Base-by-base conservation (phyloP, 1,139 yeast genomes). In the Scheffersomyces parashehatae region DNA sequence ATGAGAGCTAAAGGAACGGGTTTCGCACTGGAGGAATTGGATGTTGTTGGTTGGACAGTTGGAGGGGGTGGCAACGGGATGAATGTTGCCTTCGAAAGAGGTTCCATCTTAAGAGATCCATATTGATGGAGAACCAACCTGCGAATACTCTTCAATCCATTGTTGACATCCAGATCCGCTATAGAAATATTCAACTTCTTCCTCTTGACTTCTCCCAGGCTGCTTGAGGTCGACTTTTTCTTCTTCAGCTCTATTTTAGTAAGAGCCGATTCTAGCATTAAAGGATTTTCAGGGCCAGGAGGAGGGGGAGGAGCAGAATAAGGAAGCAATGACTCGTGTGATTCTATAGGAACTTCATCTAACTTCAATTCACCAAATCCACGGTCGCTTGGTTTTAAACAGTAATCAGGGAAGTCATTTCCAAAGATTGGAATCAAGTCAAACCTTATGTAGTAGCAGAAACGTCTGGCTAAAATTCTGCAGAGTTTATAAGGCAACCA, bases 351-450 rank as follows among this genome's bases (percentile, higher is more conserved):
- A 5, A 53, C 43, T 31, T 65, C 74, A 51, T 70, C 75, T 47
- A 70, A 61, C 44, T 62, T 64, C 48, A 85, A 71, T 62, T 82
- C 80, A 1, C 95, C 95, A 65, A 82, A 88, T 3, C 89, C 90
- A 5, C 68, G 68, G 51, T 83, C 85, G 43, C 67, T 66, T 0
- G 95, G 95, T 47, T 64, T 69, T 44, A 86, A 70, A 60, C 97
- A 91, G 46, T 77, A 73, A 30, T 72, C 75, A 0, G 95, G 91
- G 60, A 90, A 91, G 35, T 70, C 75, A 3, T 67, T 67, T 3
- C 97, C 97, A 67, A 90, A 90, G 10, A 90, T 58, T 1, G 97
- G 97, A 35, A 89, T 77, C 52, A 90, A 69, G 35, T 88, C 81
- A 62, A 73, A 85, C 47, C 97, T 72, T 38, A 91, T 86, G 49